Evolutionary conservation across 2,329 filamentous ascomycete genomes (phyloP).

Genomic region (Malbranchea zuffiana): DNA sequence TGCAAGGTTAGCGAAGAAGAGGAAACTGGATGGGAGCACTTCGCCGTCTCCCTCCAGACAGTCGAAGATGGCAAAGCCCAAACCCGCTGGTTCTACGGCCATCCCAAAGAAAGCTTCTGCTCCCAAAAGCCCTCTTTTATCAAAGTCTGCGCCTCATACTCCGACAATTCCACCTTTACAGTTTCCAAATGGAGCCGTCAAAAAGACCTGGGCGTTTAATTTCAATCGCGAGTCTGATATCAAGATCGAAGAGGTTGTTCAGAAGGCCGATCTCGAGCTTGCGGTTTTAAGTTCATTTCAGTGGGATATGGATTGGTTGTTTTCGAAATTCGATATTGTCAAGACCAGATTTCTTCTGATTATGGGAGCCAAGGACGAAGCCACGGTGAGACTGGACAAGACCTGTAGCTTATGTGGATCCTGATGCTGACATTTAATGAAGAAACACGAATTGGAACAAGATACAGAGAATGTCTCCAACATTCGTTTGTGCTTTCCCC

Average conservation of each 20-base stretch:
- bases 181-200: conserved; percentile 56
- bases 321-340: conserved; percentile 55
- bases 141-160: conserved; percentile 8
- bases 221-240: conserved; percentile 61
- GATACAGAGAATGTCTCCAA: conserved; percentile 38
- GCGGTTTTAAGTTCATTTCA: conserved; percentile 80
- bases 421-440: no score
- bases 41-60: conserved; percentile 21
- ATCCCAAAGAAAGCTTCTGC: conserved; percentile 3
- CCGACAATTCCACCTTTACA: conserved; percentile 23
- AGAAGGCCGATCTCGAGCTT: conserved; percentile 58
- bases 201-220: conserved; percentile 66
- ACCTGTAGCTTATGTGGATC: no score
- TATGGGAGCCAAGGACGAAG: conserved; percentile 48
- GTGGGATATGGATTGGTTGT: conserved; percentile 71
- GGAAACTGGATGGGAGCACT: conserved; percentile 37
- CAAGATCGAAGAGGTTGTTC: conserved; percentile 75
- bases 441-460: conserved; percentile 29
- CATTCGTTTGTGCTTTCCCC: conserved; percentile 66
- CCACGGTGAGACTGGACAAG: conserved; percentile 24
- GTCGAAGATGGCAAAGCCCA: conserved; percentile 19
- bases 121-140: background rate
- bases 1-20: conserved; percentile 54
- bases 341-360: conserved; percentile 54
- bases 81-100: background rate